Evolutionary conservation across 2,329 filamentous ascomycete species (phyloP), one percentile per base, ranked within the genome.

Genomic region (Phialemonium atrogriseum): DNA sequence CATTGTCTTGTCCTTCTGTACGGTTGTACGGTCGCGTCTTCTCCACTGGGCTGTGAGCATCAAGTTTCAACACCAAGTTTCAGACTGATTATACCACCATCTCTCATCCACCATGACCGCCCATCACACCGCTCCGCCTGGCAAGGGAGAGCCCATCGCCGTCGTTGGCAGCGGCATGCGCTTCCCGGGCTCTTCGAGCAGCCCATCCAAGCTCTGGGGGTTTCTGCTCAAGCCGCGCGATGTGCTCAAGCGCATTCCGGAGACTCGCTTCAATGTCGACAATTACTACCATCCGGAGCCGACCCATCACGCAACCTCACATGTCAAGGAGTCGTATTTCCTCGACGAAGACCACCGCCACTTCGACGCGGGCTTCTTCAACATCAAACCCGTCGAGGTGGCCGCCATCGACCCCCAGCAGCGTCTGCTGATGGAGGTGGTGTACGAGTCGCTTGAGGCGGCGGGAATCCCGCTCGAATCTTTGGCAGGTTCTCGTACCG

Each of bases 401-500:
- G 30, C 11, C 5, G 16, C 30, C 17, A 33, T 33, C 4, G 30
- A 33, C 22, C 30, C 30, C 3, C 30, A 33, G 24, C 30, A 33
- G 24, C 24, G 30, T 10, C 3, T 33, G 17, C 17, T 33, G 5
- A 21, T 33, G 17, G 30, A 33, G 17, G 13, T 17, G 17, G 30
- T 33, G 5, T 33, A 33, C 9, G 30, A 33, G 23, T 15, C 24
- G 3, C 17, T 33, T 3, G 30, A 27, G 12, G 12, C 8, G 3
- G 38, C 48, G 23, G 48, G 47, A n/a, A 24, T 36, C 3, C 38
- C 37, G 5, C 24, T 46, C 5, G 40, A 45, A 13, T 24, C 15
- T 5, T 30, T 48, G 4, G 26, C 24, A 11, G 47, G 45, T 1
- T 39, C 33, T 3, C 36, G 52, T 16, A 55, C 51, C 2, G 48